These are phyloP conservation scores for Russula emetica DNA, from an alignment of 768 basidiomycete genomes.

Conservation along the genomic window DNA sequence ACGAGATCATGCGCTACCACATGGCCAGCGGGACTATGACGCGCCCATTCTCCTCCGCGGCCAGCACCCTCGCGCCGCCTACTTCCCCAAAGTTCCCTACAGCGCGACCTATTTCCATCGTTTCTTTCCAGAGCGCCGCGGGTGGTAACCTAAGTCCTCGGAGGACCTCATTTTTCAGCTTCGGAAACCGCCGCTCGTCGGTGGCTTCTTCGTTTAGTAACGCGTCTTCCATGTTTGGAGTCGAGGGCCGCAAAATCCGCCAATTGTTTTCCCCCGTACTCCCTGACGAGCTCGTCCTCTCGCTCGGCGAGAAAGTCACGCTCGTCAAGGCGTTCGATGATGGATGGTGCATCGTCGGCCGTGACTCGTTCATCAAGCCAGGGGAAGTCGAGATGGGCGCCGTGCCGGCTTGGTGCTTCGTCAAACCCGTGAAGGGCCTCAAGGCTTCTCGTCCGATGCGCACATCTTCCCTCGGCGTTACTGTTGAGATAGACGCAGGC, in stretches of 20 bases:
- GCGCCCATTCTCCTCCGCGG: conserved; percentile 40
- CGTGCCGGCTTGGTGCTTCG: conserved; percentile 74
- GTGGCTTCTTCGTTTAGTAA: conserved; percentile 14
- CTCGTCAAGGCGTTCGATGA: conserved; percentile 67
- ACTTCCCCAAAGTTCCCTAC: neutral
- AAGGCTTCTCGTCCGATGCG: conserved; percentile 61
- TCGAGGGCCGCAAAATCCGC: conserved; percentile 48
- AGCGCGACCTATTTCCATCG: conserved; percentile 17
- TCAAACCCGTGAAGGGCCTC: conserved; percentile 57
- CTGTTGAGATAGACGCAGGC: conserved; percentile 47
- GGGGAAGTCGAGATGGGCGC: conserved; percentile 61
- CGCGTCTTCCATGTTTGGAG: conserved; percentile 22
- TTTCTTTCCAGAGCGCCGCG: conserved; percentile 12
- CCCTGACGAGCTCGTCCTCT: conserved; percentile 65
- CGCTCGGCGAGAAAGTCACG: conserved; percentile 55
- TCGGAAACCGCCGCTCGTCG: conserved; percentile 27
- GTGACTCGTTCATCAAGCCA: conserved; percentile 40
- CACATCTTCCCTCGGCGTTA: conserved; percentile 58
- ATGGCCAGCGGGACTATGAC: conserved; percentile 42
- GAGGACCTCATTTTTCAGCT: conserved; percentile 17
- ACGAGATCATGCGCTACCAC: conserved; percentile 46
- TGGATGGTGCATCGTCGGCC: conserved; percentile 73
- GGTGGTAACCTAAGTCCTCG: neutral
- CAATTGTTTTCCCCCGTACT: conserved; percentile 66
- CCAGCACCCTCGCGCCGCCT: conserved; percentile 29